phyloP scores from a whole-genome alignment of 2,329 filamentous ascomycete species.

The Zymoseptoria crescenta region DNA sequence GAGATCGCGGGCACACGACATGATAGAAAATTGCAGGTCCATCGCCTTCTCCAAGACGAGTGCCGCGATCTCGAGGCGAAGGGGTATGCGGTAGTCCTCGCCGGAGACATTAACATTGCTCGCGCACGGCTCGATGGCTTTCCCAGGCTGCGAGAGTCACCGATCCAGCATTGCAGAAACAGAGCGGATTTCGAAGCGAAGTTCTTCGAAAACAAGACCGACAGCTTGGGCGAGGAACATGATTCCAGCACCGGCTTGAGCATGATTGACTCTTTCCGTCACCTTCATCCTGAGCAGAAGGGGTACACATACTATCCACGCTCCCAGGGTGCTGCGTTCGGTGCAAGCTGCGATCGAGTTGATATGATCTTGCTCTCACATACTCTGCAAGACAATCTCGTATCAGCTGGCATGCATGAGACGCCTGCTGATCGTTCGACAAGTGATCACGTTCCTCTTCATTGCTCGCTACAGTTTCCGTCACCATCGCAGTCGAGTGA shows the following conservation, averaged over 20 bases:
- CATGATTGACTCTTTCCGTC: conserved; percentile 44
- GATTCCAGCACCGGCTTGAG: conserved; percentile 19
- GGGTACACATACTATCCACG: conserved; percentile 45
- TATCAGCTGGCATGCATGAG: conserved; percentile 35
- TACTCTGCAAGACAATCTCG: conserved; percentile 31
- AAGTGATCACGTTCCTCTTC: conserved; percentile 49
- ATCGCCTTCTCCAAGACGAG: conserved; percentile 40
- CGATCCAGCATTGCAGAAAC: conserved; percentile 43
- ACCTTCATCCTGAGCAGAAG: conserved; percentile 34
- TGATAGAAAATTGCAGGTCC: conserved; percentile 44
- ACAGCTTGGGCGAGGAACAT: not conserved
- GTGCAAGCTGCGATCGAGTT: conserved; percentile 46
- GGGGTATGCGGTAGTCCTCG: conserved; percentile 41
- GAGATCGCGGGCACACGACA: conserved; percentile 40
- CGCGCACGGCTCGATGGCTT: conserved; percentile 37
- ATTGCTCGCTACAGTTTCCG: conserved; percentile 17
- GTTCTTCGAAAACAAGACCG: conserved; percentile 34
- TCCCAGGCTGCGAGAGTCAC: conserved; percentile 40
- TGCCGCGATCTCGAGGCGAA: conserved; percentile 34
- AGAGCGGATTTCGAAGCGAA: conserved; percentile 44
- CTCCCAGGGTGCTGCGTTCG: conserved; percentile 36
- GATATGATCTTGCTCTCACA: conserved; percentile 44
- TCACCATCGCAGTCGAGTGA: not conserved
- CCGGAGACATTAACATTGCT: conserved; percentile 49
- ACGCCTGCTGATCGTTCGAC: conserved; percentile 40